Percentiles rank a stretch among this genome's conserved stretches.
Evolutionary conservation across 352 stramenopile genomes (phyloP).

Genomic region (Globisporangium ultimum): DNA sequence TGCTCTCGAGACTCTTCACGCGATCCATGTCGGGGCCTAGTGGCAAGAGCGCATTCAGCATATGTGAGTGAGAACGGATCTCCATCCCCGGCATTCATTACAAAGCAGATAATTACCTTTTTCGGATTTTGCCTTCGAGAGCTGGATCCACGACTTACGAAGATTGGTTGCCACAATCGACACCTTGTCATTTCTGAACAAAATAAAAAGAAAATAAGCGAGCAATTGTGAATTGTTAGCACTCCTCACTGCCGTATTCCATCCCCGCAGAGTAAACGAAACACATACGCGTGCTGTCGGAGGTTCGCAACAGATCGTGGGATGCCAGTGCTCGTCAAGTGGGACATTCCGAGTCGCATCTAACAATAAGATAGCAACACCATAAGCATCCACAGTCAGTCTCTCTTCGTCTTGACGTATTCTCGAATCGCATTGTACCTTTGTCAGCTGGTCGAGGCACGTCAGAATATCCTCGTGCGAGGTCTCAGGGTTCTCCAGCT

Average conservation of each 20-base stretch:
- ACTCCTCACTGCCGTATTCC: neutral
- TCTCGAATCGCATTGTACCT: conserved; percentile 22
- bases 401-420: neutral
- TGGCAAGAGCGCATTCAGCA: neutral
- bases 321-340: conserved; percentile 72
- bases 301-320: conserved; percentile 56
- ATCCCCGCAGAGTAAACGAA: neutral
- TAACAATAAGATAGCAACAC: conserved; percentile 15
- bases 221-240: neutral
- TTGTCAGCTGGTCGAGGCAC: conserved; percentile 46
- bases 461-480: conserved; percentile 69
- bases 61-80: neutral
- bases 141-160: conserved; percentile 70
- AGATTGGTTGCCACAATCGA: conserved; percentile 62
- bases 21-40: conserved; percentile 21
- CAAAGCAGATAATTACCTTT: conserved; percentile 10
- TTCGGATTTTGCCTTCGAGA: conserved; percentile 39
- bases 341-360: conserved; percentile 57
- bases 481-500: conserved; percentile 40
- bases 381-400: neutral
- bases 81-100: neutral
- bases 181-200: conserved; percentile 72
- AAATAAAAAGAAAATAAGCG: conserved; percentile 3
- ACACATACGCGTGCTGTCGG: conserved; percentile 66
- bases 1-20: conserved; percentile 44